Percentiles rank a stretch among this genome's conserved stretches.
These are phyloP conservation scores for Medicago arabica DNA, from an alignment of 306 rosid genomes.

Conservation along the genomic window DNA sequence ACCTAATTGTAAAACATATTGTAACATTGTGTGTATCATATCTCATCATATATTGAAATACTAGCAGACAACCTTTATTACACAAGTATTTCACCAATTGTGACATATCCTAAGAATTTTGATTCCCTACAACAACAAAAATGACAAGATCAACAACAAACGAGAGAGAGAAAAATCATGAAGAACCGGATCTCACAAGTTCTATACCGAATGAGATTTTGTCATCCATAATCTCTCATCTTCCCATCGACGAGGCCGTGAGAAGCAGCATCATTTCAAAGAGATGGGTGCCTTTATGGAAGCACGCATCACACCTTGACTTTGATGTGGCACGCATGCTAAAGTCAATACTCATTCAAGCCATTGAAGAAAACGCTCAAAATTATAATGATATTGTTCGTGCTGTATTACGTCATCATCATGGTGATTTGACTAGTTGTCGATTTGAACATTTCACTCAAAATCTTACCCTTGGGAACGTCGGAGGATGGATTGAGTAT, in stretches of 20 bases:
- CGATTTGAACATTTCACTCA: no score
- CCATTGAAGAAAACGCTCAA: neutral
- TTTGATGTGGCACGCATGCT: neutral
- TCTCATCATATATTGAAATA: neutral
- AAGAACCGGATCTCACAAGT: neutral
- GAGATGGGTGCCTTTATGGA: conserved; percentile 9
- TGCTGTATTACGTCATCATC: no score
- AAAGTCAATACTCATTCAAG: neutral
- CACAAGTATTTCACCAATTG: neutral
- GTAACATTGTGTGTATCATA: no score
- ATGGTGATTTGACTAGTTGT: no score
- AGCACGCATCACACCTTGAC: neutral
- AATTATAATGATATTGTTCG: neutral
- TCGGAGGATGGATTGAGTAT: no score
- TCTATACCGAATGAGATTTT: neutral
- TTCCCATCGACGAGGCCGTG: neutral
- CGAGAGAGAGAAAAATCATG: neutral
- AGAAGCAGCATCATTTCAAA: conserved; percentile 11
- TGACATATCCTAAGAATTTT: neutral
- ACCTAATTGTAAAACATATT: no score
- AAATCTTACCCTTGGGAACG: no score
- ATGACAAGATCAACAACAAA: neutral
- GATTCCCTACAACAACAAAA: neutral
- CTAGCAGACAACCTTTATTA: neutral
- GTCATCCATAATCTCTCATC: neutral